Evolutionary conservation across 2,329 filamentous ascomycete species (phyloP), one percentile per base, ranked within the genome.

Genomic region (Ascochyta viciae-villosae): DNA sequence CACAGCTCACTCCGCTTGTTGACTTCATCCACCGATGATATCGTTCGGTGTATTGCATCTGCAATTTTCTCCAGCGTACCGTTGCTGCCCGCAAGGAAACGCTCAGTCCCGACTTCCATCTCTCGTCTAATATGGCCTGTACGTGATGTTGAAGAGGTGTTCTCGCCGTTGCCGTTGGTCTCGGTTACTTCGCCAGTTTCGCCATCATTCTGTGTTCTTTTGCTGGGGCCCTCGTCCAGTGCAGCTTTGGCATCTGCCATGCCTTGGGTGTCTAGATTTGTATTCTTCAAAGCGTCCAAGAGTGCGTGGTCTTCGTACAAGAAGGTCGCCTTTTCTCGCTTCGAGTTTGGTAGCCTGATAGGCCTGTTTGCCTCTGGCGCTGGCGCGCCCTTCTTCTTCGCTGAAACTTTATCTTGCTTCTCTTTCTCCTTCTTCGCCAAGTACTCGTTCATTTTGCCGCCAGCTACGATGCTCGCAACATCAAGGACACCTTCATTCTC

Each of bases 1-100:
- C 95, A 99, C 61, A 96, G 89, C 33, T 90, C 84, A 33, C 90
- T 88, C 40, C 95, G 87, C 81, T 92, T 93, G 67, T 90, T 89
- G 63, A 92, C 87, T 60, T 96, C 92, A 41, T 91, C 88, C 23
- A 96, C 91, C 33, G 87, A 86, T 65, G 93, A 88, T 48, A 98
- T 87, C 1, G 91, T 88, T 54, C 89, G 87, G 76, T 96, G 92
- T 62, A 98, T 89, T 35, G 91, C 87, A 50, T 89, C 88, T 23
- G 91, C 91, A 60, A 99, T 91, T 52, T 87, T 87, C 71, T 96
- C 91, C 39, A 98, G 84, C 52, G 96, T 87, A 3, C 82, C 83
- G 50, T 89, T 87, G 9, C 80, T 82, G n/a, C 82, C 80, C 38
- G 83, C 78, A 66, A 86, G 78, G 70, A 88, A 94, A 56, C 91